Percentiles rank a stretch among this genome's conserved stretches.
Evolutionary conservation across 768 basidiomycete genomes (phyloP).

Genomic region (Clavaria fumosa): DNA sequence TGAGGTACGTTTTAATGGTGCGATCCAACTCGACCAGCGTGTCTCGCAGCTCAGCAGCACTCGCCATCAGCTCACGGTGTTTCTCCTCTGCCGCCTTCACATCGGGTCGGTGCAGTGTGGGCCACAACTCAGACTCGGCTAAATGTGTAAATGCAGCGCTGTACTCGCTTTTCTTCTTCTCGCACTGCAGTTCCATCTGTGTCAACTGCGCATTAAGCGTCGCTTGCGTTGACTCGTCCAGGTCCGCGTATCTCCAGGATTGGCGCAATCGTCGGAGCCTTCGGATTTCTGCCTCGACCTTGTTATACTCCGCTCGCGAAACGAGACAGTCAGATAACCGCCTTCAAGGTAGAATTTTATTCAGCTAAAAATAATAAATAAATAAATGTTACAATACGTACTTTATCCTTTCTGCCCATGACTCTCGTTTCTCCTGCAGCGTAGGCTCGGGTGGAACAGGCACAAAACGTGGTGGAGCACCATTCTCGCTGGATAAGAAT

Average conservation of each 20-base stretch:
- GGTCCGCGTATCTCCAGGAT: background rate
- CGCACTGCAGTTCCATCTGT: background rate
- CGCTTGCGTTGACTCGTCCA: background rate
- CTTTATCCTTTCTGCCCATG: constrained; percentile 10
- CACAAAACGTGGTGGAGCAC: no score
- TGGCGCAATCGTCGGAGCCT: background rate
- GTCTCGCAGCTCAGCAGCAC: constrained; percentile 12
- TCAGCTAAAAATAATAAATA: background rate
- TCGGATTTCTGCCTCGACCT: background rate
- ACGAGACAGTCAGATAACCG: background rate
- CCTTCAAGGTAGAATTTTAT: background rate
- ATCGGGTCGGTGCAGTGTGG: constrained; percentile 13
- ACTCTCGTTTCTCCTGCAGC: constrained; percentile 5
- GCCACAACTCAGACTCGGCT: constrained; percentile 18
- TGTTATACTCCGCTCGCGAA: background rate
- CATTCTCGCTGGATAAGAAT: no score
- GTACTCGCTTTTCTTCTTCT: constrained; percentile 12
- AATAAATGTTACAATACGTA: background rate
- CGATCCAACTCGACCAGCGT: constrained; percentile 7
- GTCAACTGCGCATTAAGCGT: background rate
- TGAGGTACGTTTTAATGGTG: background rate
- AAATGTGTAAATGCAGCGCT: constrained; percentile 11
- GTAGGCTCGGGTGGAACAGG: background rate
- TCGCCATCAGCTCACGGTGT: constrained; percentile 13
- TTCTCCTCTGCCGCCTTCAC: constrained; percentile 11